Conservation (phyloP, 805 yeast genomes). For the Pichia kluyveri region DNA sequence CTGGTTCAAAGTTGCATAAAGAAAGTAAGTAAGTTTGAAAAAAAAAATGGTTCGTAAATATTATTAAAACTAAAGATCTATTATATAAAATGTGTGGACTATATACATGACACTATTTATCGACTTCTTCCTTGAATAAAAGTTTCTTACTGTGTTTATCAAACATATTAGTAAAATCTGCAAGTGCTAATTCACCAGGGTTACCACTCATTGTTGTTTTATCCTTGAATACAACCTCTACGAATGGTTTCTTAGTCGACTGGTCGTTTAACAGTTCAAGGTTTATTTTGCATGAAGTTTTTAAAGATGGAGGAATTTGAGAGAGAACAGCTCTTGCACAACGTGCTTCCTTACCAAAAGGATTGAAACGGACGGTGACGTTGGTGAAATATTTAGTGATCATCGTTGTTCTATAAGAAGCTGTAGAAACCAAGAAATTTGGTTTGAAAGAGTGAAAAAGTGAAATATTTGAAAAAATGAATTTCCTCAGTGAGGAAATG, state of each 20-base stretch:
- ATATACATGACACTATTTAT: constrained; percentile 10
- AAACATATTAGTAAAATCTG: constrained; percentile 56
- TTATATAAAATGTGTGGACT: too few relatives aligned
- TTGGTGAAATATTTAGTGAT: constrained; percentile 83
- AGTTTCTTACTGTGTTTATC: constrained; percentile 79
- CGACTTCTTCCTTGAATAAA: constrained; percentile 63
- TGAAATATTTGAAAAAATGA: too few relatives aligned
- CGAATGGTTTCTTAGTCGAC: constrained; percentile 46
- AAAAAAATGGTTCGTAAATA: too few relatives aligned
- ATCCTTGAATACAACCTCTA: constrained; percentile 75
- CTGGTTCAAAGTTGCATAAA: too few relatives aligned
- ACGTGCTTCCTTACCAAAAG: constrained; percentile 65
- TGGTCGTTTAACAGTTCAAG: constrained; percentile 46
- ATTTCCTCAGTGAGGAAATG: too few relatives aligned
- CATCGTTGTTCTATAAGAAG: constrained; percentile 35
- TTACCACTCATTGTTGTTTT: constrained; percentile 61
- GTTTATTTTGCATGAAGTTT: constrained; percentile 52
- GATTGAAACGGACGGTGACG: constrained; percentile 71
- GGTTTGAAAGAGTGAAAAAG: too few relatives aligned
- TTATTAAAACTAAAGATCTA: too few relatives aligned
- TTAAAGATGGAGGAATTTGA: constrained; percentile 68
- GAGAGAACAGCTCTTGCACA: constrained; percentile 73
- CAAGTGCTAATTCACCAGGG: constrained; percentile 46
- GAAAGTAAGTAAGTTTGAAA: too few relatives aligned
- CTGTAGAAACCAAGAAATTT: too few relatives aligned